Base-by-base conservation (phyloP, 768 basidiomycete species). In the Tulasnella sp. region DNA sequence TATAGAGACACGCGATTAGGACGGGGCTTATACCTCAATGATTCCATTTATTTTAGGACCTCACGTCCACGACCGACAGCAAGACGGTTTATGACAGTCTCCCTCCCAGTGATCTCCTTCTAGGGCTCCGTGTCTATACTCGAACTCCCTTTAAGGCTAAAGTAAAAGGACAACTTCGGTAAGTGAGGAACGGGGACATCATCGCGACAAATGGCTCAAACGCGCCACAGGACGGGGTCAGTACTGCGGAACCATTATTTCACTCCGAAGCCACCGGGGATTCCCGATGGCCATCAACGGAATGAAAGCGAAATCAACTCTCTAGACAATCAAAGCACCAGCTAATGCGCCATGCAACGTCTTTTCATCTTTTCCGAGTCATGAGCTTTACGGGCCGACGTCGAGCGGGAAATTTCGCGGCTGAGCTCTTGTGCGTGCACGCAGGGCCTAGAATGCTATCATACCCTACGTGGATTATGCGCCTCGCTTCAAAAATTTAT, bases 111-210 rank as follows among this genome's bases (percentile, higher is more conserved):
- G 51, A 74, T 74, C 73, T 74, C 23, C 39, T 48, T 48, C 26
- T 76, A 26, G 75, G 75, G 6, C 55, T 76, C 26, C 75, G 75
- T 3, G 75, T 76, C 9, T 76, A 76, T n/a, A 76, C 75, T 39
- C 32, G 35, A 37, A 5, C 11, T 3, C n/a, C 32, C 15, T 32
- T 32, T 3, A 46, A 46, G 57, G 75, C 75, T 11, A 67, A 35
- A 46, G 42, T 76, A 18, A 76, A 46, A 23, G 75, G 57, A 10
- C 75, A 76, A 44, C 61, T 76, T 13, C 48, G 75, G 75, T 76
- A 61, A n/a, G 46, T 40, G 32, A 26, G 40, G 16, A 10, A 18
- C 15, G 0, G 61, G 15, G 32, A 67, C 55, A 32, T 67, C 1
- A 35, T 32, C 5, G 15, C 26, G 61, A 29, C 29, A 29, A 13